A percentile compares a stretch with the other conserved stretches of the same genome.
Conservation (phyloP, 306 rosid species). For the Leucaena leucocephala region DNA sequence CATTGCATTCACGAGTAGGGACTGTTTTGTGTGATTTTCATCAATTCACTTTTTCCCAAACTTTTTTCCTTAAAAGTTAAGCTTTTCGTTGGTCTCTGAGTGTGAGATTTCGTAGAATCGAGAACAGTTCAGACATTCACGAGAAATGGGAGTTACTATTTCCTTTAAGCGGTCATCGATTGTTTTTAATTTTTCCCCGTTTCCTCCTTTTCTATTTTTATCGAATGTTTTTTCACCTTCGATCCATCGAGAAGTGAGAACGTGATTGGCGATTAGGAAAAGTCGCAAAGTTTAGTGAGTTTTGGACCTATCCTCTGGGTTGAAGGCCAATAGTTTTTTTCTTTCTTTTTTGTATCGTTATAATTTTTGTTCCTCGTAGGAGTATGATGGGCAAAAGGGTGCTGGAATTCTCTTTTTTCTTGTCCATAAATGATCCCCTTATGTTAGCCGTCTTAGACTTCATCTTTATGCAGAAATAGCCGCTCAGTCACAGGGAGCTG, state of each 20-base stretch:
- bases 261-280: neutral
- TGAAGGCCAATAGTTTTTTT: neutral
- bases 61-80: neutral
- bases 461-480: constrained; percentile 60
- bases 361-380: neutral
- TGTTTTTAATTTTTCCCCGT: neutral
- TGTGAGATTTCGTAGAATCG: constrained; percentile 37
- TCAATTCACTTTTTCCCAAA: constrained; percentile 37
- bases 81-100: constrained; percentile 37
- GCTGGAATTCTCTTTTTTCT: constrained; percentile 5
- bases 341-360: too few relatives aligned
- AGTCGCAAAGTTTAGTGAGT: neutral
- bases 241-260: neutral
- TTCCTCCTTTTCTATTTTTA: constrained; percentile 1
- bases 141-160: constrained; percentile 32
- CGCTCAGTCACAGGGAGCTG: constrained; percentile 60
- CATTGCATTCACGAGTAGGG: constrained; percentile 16
- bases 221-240: constrained; percentile 13
- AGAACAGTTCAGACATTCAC: constrained; percentile 34
- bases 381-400: neutral
- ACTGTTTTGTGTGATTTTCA: constrained; percentile 41
- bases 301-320: neutral
- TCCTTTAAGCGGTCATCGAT: neutral
- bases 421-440: constrained; percentile 43
- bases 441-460: constrained; percentile 53